Evolutionary conservation across 345 rosid species (phyloP).

Genomic region (Noccaea bulbosa): DNA sequence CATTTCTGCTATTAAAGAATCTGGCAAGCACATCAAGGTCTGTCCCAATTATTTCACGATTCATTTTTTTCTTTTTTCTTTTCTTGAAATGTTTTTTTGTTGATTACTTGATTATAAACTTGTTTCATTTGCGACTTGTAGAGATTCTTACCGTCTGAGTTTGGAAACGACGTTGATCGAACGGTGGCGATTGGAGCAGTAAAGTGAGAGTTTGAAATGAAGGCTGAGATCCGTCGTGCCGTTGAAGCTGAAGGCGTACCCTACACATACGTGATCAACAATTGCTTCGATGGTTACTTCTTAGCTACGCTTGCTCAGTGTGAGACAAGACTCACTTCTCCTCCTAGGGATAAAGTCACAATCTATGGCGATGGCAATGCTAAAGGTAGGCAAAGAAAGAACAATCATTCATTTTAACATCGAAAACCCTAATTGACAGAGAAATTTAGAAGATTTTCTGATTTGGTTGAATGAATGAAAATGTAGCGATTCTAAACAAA

Average conservation of each 20-base stretch:
- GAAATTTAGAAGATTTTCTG: neutral
- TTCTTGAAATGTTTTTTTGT: neutral
- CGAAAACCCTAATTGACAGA: neutral
- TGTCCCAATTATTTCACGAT: neutral
- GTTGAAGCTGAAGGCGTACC: slow-evolving; percentile 63
- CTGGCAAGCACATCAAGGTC: slow-evolving; percentile 56
- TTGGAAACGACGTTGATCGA: slow-evolving; percentile 66
- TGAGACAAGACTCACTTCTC: slow-evolving; percentile 51
- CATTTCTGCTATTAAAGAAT: slow-evolving; percentile 57
- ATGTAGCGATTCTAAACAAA: slow-evolving; percentile 44
- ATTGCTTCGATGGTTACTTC: slow-evolving; percentile 61
- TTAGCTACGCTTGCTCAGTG: slow-evolving; percentile 55
- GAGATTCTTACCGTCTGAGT: slow-evolving; percentile 77
- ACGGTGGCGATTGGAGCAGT: slow-evolving; percentile 60
- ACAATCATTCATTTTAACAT: neutral
- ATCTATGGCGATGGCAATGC: slow-evolving; percentile 65
- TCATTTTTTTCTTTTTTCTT: neutral
- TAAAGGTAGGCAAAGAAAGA: slow-evolving; percentile 50
- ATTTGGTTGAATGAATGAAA: slow-evolving; percentile 18
- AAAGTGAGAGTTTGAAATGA: slow-evolving; percentile 42
- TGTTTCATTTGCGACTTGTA: slow-evolving; percentile 25
- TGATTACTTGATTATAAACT: neutral
- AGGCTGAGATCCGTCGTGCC: slow-evolving; percentile 55
- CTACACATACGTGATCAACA: slow-evolving; percentile 50
- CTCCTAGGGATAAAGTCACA: slow-evolving; percentile 63